These are phyloP conservation scores for Diplodia scrobiculata DNA, from an alignment of 2,329 filamentous ascomycete species.

Conservation along the genomic window DNA sequence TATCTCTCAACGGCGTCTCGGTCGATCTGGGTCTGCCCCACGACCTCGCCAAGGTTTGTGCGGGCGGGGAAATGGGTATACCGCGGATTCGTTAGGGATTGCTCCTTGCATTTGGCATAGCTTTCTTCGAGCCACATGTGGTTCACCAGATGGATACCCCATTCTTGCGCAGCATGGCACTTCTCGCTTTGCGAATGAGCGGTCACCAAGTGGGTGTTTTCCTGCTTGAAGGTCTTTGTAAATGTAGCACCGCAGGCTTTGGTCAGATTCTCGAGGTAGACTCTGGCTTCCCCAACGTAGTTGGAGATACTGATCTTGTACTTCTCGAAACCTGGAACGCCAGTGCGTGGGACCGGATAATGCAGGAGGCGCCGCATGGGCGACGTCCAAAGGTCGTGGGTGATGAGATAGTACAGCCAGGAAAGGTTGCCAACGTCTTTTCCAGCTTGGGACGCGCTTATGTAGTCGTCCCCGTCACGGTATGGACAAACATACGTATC, in stretches of 20 bases:
- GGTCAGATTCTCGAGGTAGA: conserved; percentile 91
- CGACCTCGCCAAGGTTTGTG: conserved; percentile 90
- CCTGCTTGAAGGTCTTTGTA: conserved; percentile 91
- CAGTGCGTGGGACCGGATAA: conserved; percentile 77
- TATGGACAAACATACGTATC: conserved; percentile 87
- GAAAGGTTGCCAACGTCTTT: conserved; percentile 90
- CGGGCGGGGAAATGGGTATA: conserved; percentile 85
- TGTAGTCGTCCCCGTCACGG: conserved; percentile 77
- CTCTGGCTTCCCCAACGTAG: conserved; percentile 89
- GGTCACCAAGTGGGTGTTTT: conserved; percentile 94
- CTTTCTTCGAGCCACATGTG: conserved; percentile 98
- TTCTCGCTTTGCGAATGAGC: conserved; percentile 90
- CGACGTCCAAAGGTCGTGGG: conserved; percentile 83
- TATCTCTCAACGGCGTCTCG: conserved; percentile 70
- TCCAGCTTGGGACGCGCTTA: conserved; percentile 70
- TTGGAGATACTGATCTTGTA: conserved; percentile 89
- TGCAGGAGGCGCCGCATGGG: conserved; percentile 81
- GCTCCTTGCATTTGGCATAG: conserved; percentile 82
- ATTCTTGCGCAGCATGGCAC: conserved; percentile 86
- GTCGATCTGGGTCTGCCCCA: conserved; percentile 85
- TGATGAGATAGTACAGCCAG: conserved; percentile 92
- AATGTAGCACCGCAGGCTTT: conserved; percentile 81
- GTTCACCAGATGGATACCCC: conserved; percentile 87
- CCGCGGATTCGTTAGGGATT: conserved; percentile 69
- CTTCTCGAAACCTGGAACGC: conserved; percentile 76